Percentiles rank a stretch among this genome's conserved stretches.
Evolutionary conservation across 2,329 filamentous ascomycete genomes (phyloP).

Genomic region (Aspergillus carbonarius): DNA sequence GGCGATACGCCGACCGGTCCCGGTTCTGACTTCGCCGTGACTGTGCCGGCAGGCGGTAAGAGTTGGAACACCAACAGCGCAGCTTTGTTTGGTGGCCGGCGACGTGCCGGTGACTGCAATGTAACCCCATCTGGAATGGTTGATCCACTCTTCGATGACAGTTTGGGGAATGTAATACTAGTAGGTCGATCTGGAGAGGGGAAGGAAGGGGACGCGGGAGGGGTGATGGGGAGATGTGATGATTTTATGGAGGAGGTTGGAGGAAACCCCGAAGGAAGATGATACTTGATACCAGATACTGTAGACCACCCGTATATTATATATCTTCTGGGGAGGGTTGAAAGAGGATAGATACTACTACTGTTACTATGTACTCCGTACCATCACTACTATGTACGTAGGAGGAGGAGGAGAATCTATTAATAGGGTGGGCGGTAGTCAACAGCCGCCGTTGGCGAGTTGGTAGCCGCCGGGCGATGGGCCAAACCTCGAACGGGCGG

Average conservation of each 20-base stretch:
- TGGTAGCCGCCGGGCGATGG: background rate
- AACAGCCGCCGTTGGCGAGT: conserved; percentile 7
- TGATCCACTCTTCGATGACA: no score
- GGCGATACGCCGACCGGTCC: background rate
- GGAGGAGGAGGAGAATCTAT: conserved; percentile 1
- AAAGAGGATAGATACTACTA: no score
- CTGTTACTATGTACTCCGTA: no score
- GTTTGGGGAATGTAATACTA: no score
- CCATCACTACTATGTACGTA: no score
- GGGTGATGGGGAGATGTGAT: no score
- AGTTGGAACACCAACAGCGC: background rate
- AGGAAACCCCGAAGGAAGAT: no score
- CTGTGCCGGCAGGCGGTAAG: background rate
- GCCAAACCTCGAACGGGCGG: background rate
- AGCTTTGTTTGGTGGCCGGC: background rate
- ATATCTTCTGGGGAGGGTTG: no score
- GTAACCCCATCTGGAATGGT: background rate
- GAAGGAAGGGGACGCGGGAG: background rate
- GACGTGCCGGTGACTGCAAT: background rate
- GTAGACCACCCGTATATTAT: no score
- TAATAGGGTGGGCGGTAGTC: conserved; percentile 4
- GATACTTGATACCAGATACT: no score
- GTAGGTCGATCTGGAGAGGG: background rate
- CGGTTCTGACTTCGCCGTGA: background rate
- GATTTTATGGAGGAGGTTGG: no score